phyloP scores from a whole-genome alignment of 2,329 filamentous ascomycete species.

The Botrytis medusae region DNA sequence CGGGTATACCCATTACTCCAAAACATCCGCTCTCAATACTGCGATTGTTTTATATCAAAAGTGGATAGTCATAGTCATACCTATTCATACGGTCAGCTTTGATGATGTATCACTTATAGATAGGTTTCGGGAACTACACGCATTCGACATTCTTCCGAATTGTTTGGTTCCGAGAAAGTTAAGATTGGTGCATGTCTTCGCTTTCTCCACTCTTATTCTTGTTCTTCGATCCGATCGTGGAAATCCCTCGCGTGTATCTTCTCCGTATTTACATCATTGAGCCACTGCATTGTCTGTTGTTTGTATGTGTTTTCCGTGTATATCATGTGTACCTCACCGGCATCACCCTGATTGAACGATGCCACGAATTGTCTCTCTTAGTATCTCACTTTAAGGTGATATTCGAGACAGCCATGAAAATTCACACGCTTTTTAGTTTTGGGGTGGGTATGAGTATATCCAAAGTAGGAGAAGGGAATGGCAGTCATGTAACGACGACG shows the following conservation, averaged over 20 bases:
- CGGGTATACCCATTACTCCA: background rate
- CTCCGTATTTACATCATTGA: background rate
- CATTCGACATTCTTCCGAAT: background rate
- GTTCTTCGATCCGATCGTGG: background rate
- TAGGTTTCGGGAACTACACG: background rate
- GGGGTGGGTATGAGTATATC: background rate
- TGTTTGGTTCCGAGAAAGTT: background rate
- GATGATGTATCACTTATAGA: no score
- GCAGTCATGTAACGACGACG: slow-evolving; percentile 8
- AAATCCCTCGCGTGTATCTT: background rate
- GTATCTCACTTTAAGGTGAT: background rate
- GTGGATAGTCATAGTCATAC: no score
- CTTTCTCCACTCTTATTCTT: background rate
- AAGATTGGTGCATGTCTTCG: background rate
- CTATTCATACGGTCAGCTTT: background rate
- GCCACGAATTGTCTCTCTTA: background rate
- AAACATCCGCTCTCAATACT: background rate
- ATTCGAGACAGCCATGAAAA: background rate
- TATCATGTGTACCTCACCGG: no score
- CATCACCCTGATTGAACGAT: background rate
- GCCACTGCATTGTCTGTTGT: background rate
- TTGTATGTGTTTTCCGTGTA: background rate
- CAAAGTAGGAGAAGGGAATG: background rate
- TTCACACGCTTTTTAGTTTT: background rate
- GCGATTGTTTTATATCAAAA: background rate